Percentiles rank a stretch among this genome's conserved stretches.
These are phyloP conservation scores for Solanum hybrid DNA, from an alignment of 305 asterid genomes.

Conservation along the genomic window DNA sequence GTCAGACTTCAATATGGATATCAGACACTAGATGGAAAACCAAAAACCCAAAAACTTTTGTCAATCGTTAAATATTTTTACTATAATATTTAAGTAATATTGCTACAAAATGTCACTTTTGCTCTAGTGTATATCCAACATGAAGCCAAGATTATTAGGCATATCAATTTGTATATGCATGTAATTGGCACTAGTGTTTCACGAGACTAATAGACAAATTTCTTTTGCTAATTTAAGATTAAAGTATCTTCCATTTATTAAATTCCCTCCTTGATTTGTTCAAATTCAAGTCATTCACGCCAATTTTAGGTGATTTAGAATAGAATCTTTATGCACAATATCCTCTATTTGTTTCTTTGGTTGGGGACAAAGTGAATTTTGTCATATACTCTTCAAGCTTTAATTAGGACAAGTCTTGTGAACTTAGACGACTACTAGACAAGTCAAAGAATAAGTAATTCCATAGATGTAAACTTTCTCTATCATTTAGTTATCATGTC, in stretches of 20 bases:
- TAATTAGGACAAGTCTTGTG: background rate
- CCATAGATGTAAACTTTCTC: background rate
- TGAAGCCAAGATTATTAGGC: background rate
- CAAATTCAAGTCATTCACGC: background rate
- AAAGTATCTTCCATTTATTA: background rate
- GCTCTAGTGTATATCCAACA: background rate
- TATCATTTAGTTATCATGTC: background rate
- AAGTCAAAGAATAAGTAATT: background rate
- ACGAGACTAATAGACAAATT: background rate
- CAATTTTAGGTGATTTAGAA: background rate
- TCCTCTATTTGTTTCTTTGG: background rate
- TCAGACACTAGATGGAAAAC: rapidly evolving
- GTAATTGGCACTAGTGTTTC: background rate
- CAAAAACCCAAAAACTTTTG: too few species aligned
- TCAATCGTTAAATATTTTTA: too few species aligned
- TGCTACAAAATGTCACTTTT: background rate
- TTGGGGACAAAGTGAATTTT: background rate
- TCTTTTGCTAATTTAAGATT: background rate
- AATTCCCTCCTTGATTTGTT: background rate
- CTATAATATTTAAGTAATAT: too few species aligned
- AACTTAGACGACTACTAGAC: background rate
- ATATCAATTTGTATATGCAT: background rate
- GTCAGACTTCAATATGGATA: too few species aligned
- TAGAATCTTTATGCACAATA: background rate
- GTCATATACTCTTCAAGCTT: background rate